Base-by-base conservation (phyloP, 495 filamentous ascomycete species). In the Penicillium crystallinum region DNA sequence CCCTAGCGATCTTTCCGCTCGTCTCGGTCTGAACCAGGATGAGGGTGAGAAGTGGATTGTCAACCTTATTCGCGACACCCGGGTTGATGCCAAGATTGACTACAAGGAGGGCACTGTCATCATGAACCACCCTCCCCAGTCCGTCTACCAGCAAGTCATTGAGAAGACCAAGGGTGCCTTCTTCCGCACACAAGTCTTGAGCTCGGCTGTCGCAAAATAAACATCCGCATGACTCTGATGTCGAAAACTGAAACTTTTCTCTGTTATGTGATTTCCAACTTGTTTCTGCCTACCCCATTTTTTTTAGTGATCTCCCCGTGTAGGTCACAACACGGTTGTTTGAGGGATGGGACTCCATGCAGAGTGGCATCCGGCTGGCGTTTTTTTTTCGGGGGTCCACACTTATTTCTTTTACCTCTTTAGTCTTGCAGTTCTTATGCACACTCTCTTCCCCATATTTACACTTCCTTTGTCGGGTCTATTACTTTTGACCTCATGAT, bases 11-110 rank as follows among this genome's bases (percentile, higher is more conserved):
- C 80, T 98, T 15, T 95, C 90, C 54, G 85, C 85, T 53, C 84
- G 91, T 55, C 79, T 98, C 45, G 93, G 93, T 53, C 76, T 98
- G 53, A 88, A 83, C 63, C 82, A 90, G 62, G 90, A 96, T 62
- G 93, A 96, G 60, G 93, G 95, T 57, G 93, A 98, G 83, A 97
- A 97, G 78, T 97, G 95, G 95, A 98, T 98, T 58, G 93, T 98
- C 53, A 98, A 98, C 75, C 81, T 97, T 38, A 98, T 98, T 74
- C 84, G 93, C 52, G 93, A 98, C 68, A 98, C 93, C 2, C 81
- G 93, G 45, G 89, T 98, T 35, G 93, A 98, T 62, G 93, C 95
- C 55, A 98, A 98, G 82, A 95, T 98, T 58, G 93, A 98, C 70
- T 97, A 96, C 74, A 88, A 97, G 77, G 90, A 91, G 74, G 93